Base-by-base conservation (phyloP, 2,329 filamentous ascomycete genomes). In the Lojkania enalia region DNA sequence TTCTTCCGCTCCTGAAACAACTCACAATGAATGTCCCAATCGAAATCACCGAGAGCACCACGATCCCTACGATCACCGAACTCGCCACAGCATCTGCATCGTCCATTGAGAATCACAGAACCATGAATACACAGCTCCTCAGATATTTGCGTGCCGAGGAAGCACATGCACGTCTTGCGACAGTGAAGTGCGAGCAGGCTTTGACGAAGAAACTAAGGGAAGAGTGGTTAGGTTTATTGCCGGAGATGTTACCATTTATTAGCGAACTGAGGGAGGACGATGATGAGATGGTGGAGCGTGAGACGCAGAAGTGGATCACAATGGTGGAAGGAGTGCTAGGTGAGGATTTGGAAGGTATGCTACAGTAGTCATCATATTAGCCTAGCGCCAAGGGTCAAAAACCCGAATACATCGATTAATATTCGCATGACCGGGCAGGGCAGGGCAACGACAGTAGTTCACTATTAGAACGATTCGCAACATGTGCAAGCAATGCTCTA, bases 211-310 rank as follows among this genome's bases (percentile, higher is more conserved):
- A 82, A 36, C 73, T 97, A 19, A 91, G 91, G 47, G 91, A 97
- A 68, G 94, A 99, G 65, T 99, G 94, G 94, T 73, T 99, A 48
- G 82, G 85, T 1, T 81, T 95, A 75, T 70, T 97, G 64, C 90
- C 92, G 0, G 94, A 99, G 79, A 97, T 96, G 87, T 74, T 99
- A 67, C 92, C 95, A 15, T 89, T 92, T 54, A 96, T 99, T 59
- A 95, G 89, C 62, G 94, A 99, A 74, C 71, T 96, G 62, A 87
- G 96, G 73, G 94, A 99, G 66, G 94, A 99, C 67, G 94, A 97
- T 57, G 91, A 97, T 64, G 94, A 97, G 73, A 79, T 80, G 20
- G 92, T 99, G 18, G 94, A 99, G 75, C 78, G 84, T 63, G 91
- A 96, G 75, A 92, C 90, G 27, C 82, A 91, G 65, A 79, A 83